phyloP scores from a whole-genome alignment of 768 basidiomycete species.

The Chalciporus sphaerocephalus region DNA sequence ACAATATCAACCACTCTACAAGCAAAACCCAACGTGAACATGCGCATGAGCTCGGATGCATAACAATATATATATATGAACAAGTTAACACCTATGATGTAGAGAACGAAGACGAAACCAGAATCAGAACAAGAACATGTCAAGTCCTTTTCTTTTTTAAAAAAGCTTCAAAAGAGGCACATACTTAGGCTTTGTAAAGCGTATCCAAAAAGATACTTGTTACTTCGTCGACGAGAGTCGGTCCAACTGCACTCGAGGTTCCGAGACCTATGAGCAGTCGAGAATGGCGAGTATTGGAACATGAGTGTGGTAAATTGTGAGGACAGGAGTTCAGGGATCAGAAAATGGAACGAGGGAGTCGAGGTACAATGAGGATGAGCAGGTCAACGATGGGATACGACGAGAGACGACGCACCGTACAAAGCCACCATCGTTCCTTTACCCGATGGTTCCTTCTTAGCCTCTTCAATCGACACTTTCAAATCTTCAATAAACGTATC shows the following conservation, averaged over 20 bases:
- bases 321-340: too few relatives aligned
- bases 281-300: background rate
- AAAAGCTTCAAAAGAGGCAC: too few relatives aligned
- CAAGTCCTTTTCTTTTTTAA: too few relatives aligned
- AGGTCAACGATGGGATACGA: background rate
- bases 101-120: too few relatives aligned
- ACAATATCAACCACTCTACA: too few relatives aligned
- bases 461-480: constrained; percentile 68
- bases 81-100: too few relatives aligned
- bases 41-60: too few relatives aligned
- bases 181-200: constrained; percentile 70
- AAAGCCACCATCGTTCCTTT: constrained; percentile 88
- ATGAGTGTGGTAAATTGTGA: background rate
- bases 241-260: constrained; percentile 76
- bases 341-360: background rate
- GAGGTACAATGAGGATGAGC: too few relatives aligned
- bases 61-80: too few relatives aligned
- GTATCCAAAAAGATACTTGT: constrained; percentile 80
- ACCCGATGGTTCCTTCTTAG: constrained; percentile 56
- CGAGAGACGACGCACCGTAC: constrained; percentile 59
- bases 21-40: too few relatives aligned
- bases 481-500: constrained; percentile 83
- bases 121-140: too few relatives aligned
- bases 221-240: constrained; percentile 70
- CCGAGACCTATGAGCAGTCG: constrained; percentile 59